Evolutionary conservation across 202 grass and related monocot genomes (phyloP), one percentile per base, ranked within the genome.

Genomic region (Elaeis oleifera): DNA sequence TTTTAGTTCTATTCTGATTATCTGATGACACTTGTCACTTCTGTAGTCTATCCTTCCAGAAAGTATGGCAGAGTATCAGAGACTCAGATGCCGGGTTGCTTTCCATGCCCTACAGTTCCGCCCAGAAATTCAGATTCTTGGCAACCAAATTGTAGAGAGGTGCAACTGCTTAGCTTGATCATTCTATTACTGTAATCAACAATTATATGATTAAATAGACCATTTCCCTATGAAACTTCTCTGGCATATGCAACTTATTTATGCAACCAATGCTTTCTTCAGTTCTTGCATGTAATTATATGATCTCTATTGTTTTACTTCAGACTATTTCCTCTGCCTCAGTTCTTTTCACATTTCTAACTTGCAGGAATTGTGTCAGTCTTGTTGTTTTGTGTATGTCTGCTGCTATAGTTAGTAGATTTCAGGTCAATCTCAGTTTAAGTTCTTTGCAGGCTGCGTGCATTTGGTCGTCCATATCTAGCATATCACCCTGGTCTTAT

Each of bases 41-140:
- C 16, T 86, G 55, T 71, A 99, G 94, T 71, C 88, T 56, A 82
- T 86, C 72, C 82, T 99, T 56, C 94, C 88, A 55, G 26, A 69
- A 75, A 80, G 71, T 63, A 71, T 99, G 75, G 78, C 72, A 49
- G 88, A 99, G 73, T 89, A 87, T 86, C 94, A 99, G 52, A 87
- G 82, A 70, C 85, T 89, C 80, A 94, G 88, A 66, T 99, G 88
- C 70, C 81, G 88, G 68, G 94, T 94, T 67, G 85, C 88, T 22
- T 99, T 87, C 75, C 85, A 82, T 84, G 88, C 95, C 76, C 77
- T 99, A 58, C 87, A 92, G 77, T 94, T 94, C 74, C 95, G 88
- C 53, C 59, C 75, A 75, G 88, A 99, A 80, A 82, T 99, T 66
- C 88, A 14, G 71, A 76, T 68, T 74, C 85, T 94, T 73, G 94